These are phyloP conservation scores for Ogataea dorogensis DNA, from an alignment of 805 yeast genomes.

Conservation along the genomic window DNA sequence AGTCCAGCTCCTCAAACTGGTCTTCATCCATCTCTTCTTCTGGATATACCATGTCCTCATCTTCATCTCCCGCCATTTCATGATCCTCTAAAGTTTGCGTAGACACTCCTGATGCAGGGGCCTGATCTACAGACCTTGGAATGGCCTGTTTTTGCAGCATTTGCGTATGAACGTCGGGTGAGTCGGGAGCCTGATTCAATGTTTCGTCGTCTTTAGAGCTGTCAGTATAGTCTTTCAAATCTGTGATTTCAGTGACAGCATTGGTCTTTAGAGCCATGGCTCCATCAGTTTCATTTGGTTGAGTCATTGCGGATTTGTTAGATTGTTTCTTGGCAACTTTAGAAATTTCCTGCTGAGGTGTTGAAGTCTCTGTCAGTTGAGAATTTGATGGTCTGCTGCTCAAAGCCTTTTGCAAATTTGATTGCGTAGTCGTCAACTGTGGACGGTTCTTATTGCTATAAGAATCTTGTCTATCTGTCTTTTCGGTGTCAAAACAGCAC, in stretches of 20 bases:
- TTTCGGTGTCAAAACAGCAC: slow-evolving; percentile 36
- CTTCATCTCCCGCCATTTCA: slow-evolving; percentile 20
- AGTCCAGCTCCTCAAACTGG: slow-evolving; percentile 44
- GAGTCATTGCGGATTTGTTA: background rate
- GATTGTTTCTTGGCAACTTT: slow-evolving; percentile 1
- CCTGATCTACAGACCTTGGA: slow-evolving; percentile 15
- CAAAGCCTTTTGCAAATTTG: slow-evolving; percentile 36
- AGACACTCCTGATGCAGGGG: slow-evolving; percentile 10
- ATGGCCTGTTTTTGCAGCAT: slow-evolving; percentile 16
- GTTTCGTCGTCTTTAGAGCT: slow-evolving; percentile 37
- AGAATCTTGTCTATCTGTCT: slow-evolving; percentile 30
- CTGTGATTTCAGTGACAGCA: slow-evolving; percentile 30
- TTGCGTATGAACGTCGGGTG: slow-evolving; percentile 15
- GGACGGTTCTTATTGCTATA: slow-evolving; percentile 25
- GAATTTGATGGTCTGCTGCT: slow-evolving; percentile 23
- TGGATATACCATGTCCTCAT: slow-evolving; percentile 16
- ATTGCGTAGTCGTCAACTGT: slow-evolving; percentile 32
- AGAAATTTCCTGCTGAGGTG: background rate
- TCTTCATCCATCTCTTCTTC: slow-evolving; percentile 26
- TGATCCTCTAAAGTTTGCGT: slow-evolving; percentile 18
- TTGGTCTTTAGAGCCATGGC: slow-evolving; percentile 15
- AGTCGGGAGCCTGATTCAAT: slow-evolving; percentile 14
- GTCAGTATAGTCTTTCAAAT: slow-evolving; percentile 35
- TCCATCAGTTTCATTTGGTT: slow-evolving; percentile 9
- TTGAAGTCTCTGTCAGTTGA: slow-evolving; percentile 8